These are phyloP conservation scores for Phytopythium aichiense DNA, from an alignment of 352 stramenopile species.

Conservation along the genomic window DNA sequence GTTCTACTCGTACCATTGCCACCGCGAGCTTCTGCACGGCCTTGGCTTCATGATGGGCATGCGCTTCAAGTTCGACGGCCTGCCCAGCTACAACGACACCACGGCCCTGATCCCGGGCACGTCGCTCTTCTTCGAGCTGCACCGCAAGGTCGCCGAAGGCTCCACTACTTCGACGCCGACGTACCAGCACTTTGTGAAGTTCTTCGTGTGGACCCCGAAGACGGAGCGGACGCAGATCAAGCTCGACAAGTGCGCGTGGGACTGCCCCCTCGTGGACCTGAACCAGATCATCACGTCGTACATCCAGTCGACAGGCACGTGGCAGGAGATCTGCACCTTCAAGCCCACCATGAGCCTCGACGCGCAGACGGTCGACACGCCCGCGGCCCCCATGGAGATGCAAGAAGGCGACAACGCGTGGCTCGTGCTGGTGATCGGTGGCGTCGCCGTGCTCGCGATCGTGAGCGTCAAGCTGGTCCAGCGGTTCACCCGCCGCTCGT, in stretches of 20 bases:
- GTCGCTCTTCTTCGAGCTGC: slow-evolving; percentile 75
- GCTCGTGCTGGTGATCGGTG: slow-evolving; percentile 29
- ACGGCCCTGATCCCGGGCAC: slow-evolving; percentile 63
- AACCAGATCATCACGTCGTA: slow-evolving; percentile 48
- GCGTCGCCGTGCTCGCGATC: slow-evolving; percentile 33
- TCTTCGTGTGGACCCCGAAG: slow-evolving; percentile 72
- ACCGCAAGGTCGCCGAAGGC: slow-evolving; percentile 25
- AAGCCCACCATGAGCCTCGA: slow-evolving; percentile 36
- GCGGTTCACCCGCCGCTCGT: slow-evolving; percentile 35
- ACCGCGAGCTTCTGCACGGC: slow-evolving; percentile 76
- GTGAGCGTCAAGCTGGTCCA: slow-evolving; percentile 39
- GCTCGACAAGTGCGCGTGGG: slow-evolving; percentile 50
- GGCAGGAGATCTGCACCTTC: slow-evolving; percentile 72
- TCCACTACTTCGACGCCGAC: slow-evolving; percentile 2
- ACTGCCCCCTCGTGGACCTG: slow-evolving; percentile 59
- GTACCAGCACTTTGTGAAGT: slow-evolving; percentile 43
- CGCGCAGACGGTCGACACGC: slow-evolving; percentile 9
- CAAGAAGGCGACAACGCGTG: slow-evolving; percentile 14
- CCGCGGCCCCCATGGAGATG: neutral
- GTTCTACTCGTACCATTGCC: slow-evolving; percentile 77
- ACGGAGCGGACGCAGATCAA: slow-evolving; percentile 45
- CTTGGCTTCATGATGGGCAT: slow-evolving; percentile 77
- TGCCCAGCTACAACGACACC: slow-evolving; percentile 60
- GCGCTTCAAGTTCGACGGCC: slow-evolving; percentile 69
- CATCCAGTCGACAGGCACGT: slow-evolving; percentile 54